Evolutionary conservation across 768 basidiomycete genomes (phyloP).

Genomic region (Mycena epipterygia): DNA sequence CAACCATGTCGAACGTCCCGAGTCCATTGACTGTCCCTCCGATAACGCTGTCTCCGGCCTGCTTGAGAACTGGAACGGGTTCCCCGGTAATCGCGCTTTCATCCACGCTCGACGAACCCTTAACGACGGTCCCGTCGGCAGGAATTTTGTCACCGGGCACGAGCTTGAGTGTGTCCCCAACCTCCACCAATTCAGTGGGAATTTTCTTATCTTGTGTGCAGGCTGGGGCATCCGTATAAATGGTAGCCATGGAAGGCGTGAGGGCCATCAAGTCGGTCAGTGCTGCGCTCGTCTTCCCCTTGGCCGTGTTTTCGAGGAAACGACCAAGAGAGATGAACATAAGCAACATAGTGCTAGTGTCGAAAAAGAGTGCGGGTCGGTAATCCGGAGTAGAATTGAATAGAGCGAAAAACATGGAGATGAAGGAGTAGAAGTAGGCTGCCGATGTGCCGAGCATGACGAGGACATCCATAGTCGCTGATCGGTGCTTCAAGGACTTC

Average conservation of each 20-base stretch:
- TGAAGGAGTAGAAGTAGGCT: slow-evolving; percentile 91
- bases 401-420: slow-evolving; percentile 74
- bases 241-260: slow-evolving; percentile 94
- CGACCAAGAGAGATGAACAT: slow-evolving; percentile 97
- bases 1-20: slow-evolving; percentile 97
- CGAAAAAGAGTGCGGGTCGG: slow-evolving; percentile 94
- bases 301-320: slow-evolving; percentile 96
- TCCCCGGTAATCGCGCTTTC: slow-evolving; percentile 98
- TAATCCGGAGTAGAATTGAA: slow-evolving; percentile 75
- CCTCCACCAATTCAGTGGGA: slow-evolving; percentile 94
- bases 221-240: slow-evolving; percentile 88
- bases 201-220: slow-evolving; percentile 92
- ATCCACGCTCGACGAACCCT: slow-evolving; percentile 90
- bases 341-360: slow-evolving; percentile 99
- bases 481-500: slow-evolving; percentile 90
- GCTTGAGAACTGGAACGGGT: slow-evolving; percentile 89
- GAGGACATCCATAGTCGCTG: slow-evolving; percentile 98
- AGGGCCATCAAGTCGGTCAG: slow-evolving; percentile 97
- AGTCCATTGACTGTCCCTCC: slow-evolving; percentile 98
- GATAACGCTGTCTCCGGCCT: slow-evolving; percentile 87
- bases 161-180: slow-evolving; percentile 92
- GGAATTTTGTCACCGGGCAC: slow-evolving; percentile 98
- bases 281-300: slow-evolving; percentile 96
- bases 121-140: slow-evolving; percentile 92
- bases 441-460: slow-evolving; percentile 96